Conservation (phyloP, 768 basidiomycete genomes). For the Amanita molliuscula region DNA sequence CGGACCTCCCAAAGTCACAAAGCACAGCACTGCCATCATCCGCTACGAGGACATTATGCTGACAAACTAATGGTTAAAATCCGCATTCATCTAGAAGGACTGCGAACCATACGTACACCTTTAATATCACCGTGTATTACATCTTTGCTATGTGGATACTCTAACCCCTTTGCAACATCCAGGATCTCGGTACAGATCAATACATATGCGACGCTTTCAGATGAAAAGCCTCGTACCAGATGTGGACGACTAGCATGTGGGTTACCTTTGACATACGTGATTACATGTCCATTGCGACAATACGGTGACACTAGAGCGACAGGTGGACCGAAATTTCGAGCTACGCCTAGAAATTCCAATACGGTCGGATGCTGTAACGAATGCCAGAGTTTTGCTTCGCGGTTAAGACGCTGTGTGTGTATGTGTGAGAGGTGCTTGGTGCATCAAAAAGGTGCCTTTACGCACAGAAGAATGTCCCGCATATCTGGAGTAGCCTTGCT, state of each 20-base stretch:
- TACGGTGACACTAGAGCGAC: constrained; percentile 59
- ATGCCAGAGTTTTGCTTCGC: constrained; percentile 50
- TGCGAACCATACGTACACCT: constrained; percentile 28
- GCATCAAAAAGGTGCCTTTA: constrained; percentile 19
- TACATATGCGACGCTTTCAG: constrained; percentile 7
- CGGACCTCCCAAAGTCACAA: constrained; percentile 54
- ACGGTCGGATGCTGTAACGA: constrained; percentile 47
- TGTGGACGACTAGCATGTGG: neutral
- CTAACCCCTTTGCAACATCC: constrained; percentile 40
- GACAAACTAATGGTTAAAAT: neutral
- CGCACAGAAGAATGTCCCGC: constrained; percentile 37
- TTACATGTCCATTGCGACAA: constrained; percentile 50
- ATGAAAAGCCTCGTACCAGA: neutral
- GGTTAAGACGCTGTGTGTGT: constrained; percentile 37
- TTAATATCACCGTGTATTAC: constrained; percentile 56
- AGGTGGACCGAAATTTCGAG: constrained; percentile 32
- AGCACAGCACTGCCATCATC: constrained; percentile 41
- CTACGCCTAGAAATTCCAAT: constrained; percentile 42
- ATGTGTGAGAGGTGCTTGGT: neutral
- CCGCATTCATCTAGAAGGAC: neutral
- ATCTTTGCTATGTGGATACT: constrained; percentile 44
- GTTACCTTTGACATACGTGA: constrained; percentile 29
- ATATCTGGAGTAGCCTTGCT: constrained; percentile 26
- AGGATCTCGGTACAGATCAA: constrained; percentile 20
- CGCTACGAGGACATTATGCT: constrained; percentile 51